These are phyloP conservation scores for Cochlearia excelsa DNA, from an alignment of 345 rosid genomes.

Conservation along the genomic window DNA sequence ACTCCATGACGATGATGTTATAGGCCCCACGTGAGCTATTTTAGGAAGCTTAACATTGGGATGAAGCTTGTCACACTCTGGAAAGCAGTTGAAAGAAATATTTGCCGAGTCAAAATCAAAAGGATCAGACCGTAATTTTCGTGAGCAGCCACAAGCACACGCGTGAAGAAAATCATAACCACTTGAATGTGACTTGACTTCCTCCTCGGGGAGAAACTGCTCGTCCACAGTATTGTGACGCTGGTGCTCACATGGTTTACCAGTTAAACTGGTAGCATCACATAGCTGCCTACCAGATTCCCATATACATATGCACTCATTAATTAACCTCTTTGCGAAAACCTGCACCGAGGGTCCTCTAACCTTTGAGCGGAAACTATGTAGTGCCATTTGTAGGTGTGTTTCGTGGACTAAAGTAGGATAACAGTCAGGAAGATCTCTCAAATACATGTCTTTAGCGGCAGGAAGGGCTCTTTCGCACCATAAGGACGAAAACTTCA, in stretches of 20 bases:
- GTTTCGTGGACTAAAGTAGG: conserved; percentile 66
- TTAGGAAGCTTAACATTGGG: conserved; percentile 55
- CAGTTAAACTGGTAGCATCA: conserved; percentile 87
- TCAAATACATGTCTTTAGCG: conserved; percentile 73
- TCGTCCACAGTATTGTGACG: conserved; percentile 45
- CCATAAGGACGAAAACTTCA: conserved; percentile 66
- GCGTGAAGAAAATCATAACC: conserved; percentile 82
- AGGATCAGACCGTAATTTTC: conserved; percentile 58
- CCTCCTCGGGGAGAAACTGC: conserved; percentile 33
- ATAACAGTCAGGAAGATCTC: conserved; percentile 66
- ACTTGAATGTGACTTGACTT: conserved; percentile 58
- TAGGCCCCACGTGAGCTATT: conserved; percentile 41
- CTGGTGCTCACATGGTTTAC: conserved; percentile 76
- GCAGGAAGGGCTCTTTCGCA: conserved; percentile 72
- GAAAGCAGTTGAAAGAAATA: conserved; percentile 45
- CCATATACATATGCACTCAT: conserved; percentile 75
- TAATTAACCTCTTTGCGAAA: conserved; percentile 59
- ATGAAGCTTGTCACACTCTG: conserved; percentile 69
- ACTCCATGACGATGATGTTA: conserved; percentile 67
- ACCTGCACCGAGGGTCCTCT: conserved; percentile 67
- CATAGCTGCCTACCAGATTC: conserved; percentile 81
- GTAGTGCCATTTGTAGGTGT: conserved; percentile 61
- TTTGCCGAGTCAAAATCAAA: conserved; percentile 80
- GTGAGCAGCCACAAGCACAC: conserved; percentile 83
- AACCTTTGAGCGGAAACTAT: conserved; percentile 63